Evolutionary conservation across 345 rosid genomes (phyloP).

Genomic region (Boechera retrofracta): DNA sequence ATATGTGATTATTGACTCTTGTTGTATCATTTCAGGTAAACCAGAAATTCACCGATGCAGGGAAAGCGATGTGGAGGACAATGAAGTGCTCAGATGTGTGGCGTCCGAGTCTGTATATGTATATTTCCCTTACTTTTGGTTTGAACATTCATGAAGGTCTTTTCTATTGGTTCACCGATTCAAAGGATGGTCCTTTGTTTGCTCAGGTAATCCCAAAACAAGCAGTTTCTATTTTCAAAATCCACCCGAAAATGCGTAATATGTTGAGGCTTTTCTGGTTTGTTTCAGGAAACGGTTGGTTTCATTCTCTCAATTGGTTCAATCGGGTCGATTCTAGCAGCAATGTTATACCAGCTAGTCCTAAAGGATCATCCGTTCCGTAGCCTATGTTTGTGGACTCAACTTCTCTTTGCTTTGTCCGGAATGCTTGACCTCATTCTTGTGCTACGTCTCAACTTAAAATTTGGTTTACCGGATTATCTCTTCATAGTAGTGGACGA

Average conservation of each 20-base stretch:
- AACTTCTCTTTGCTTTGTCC: conserved; percentile 68
- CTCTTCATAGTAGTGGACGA: conserved; percentile 74
- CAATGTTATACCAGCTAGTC: conserved; percentile 68
- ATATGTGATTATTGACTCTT: conserved; percentile 20
- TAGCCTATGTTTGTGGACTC: conserved; percentile 79
- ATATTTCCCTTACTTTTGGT: conserved; percentile 70
- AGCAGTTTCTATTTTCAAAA: background rate
- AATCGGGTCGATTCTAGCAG: conserved; percentile 83
- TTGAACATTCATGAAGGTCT: conserved; percentile 85
- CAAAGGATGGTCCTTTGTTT: conserved; percentile 73
- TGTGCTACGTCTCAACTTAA: conserved; percentile 75
- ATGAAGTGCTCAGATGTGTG: conserved; percentile 77
- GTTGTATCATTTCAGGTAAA: conserved; percentile 58
- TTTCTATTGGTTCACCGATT: conserved; percentile 90
- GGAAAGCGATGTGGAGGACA: conserved; percentile 86
- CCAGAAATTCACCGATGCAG: conserved; percentile 67
- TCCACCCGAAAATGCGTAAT: background rate
- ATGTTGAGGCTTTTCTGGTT: background rate
- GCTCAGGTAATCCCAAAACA: conserved; percentile 63
- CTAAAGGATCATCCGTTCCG: conserved; percentile 79
- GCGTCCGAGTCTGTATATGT: conserved; percentile 93
- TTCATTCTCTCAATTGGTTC: conserved; percentile 84
- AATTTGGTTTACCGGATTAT: conserved; percentile 72
- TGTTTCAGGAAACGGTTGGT: conserved; percentile 81
- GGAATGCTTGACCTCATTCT: conserved; percentile 91